These are phyloP conservation scores for Hebeloma cylindrosporum DNA, from an alignment of 768 basidiomycete genomes.

Conservation along the genomic window DNA sequence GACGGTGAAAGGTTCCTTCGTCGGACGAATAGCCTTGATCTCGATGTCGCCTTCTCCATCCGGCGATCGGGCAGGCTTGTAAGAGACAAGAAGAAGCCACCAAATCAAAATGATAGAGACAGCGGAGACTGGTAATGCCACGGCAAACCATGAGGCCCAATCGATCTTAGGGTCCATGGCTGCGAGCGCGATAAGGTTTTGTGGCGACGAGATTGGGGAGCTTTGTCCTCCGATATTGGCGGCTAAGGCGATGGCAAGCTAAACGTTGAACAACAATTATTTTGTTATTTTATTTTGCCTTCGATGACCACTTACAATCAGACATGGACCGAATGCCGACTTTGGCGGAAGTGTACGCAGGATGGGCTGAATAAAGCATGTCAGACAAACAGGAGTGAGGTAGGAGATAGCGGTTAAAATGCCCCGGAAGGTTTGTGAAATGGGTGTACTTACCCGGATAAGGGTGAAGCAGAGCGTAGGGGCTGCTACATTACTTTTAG, in stretches of 20 bases:
- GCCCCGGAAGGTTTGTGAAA: not conserved
- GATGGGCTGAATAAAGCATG: conserved; percentile 68
- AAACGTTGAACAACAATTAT: not conserved
- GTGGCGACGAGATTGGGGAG: conserved; percentile 96
- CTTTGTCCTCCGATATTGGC: conserved; percentile 98
- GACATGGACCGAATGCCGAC: conserved; percentile 83
- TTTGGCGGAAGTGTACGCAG: conserved; percentile 86
- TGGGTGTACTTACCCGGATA: conserved; percentile 68
- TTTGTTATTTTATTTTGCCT: conserved; percentile 1
- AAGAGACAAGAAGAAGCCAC: conserved; percentile 82
- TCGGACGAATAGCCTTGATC: conserved; percentile 83
- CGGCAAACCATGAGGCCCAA: conserved; percentile 93
- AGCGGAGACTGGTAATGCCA: conserved; percentile 87
- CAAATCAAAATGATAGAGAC: conserved; percentile 90
- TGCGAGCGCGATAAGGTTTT: conserved; percentile 92
- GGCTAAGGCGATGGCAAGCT: conserved; percentile 97
- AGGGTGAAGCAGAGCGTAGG: conserved; percentile 96
- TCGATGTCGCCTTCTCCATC: conserved; percentile 76
- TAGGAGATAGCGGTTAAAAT: conserved; percentile 1
- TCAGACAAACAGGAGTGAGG: conserved; percentile 7
- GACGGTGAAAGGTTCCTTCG: conserved; percentile 73
- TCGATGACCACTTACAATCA: conserved; percentile 66
- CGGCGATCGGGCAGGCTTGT: conserved; percentile 69
- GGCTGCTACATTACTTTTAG: conserved; percentile 87
- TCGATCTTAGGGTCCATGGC: conserved; percentile 83